Evolutionary conservation across 768 basidiomycete genomes (phyloP), one percentile per base, ranked within the genome.

Genomic region (Tulasnella sp.): DNA sequence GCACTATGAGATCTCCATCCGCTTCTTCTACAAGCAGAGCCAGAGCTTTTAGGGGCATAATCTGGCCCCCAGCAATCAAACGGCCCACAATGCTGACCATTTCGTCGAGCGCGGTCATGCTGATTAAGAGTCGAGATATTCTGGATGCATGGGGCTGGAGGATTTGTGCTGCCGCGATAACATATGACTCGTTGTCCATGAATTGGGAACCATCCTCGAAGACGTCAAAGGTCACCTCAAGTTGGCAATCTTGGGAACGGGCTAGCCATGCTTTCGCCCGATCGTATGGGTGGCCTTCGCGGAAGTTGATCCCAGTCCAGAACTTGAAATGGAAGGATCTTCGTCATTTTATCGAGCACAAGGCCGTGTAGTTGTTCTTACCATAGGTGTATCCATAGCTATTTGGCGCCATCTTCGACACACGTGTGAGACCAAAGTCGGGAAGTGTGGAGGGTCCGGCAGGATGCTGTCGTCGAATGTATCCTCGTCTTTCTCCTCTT

Each of bases 271-370:
- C 70, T 62, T 64, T 29, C 17, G 62, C 62, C 19, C 39, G n/a
- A 14, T 72, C 70, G 36, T 64, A 72, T 14, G 70, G 70, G 11
- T 62, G 70, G 36, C 70, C 70, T 36, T 65, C 70, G 52, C 62
- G 47, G 70, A 72, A 72, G 39, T 62, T 37, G 42, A 72, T 72
- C 11, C 37, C 36, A 32, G 70, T 63, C 70, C 70, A 72, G 59
- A 72, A 19, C 22, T 47, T 70, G n/a, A n/a, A n/a, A n/a, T n/a
- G 65, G 59, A 62, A 7, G n/a, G n/a, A n/a, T n/a, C n/a, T n/a
- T n/a, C n/a, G n/a, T n/a, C n/a, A n/a, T n/a, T n/a, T n/a, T n/a
- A n/a, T 26, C 16, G 40, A 40, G 19, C n/a, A 6, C 22, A 52
- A 40, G 22, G 26, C 22, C n/a, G n/a, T 22, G n/a, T 7, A 52